Base-by-base conservation (phyloP, 192 early-diverging fungal species). In the Dimargaris verticillata region DNA sequence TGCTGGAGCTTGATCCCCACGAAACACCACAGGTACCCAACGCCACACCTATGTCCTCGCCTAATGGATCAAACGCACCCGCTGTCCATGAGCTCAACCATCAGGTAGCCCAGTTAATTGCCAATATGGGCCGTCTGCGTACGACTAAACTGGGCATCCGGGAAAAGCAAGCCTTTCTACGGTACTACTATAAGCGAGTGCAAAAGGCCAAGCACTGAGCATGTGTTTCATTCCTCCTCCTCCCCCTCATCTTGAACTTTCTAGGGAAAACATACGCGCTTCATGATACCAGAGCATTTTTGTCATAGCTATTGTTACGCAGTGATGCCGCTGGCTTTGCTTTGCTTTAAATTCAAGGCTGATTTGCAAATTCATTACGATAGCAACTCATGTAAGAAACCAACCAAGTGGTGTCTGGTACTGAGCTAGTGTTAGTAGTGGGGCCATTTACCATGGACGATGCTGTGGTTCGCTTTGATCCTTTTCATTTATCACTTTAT, bases 81-180 rank as follows among this genome's bases (percentile, higher is more conserved):
- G 53, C 15, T 29, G 22, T 26, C 18, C 20, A 15, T 0, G 42
- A 59, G 2, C 22, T 59, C 17, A 59, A 59, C 25, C 12, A 13
- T 5, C 57, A 59, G 42, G 5, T 59, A 20, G n/a, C 41, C 57
- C 57, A 59, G 42, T 33, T 43, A 0, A 20, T 59, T 28, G 57
- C 57, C 25, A 59, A 59, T 43, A 41, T 59, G 57, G 57, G 57
- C 43, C 57, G 57, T 11, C 29, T 59, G 43, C 57, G 57, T 41
- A 44, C 43, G 15, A 59, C 57, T 17, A 59, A 59, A 43, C 57
- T 29, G 41, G 57, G 57, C 6, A n/a, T 44, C 43, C 28, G n/a
- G 20, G 57, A 59, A 59, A 59, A 59, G 57, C 3, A 41, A 43
- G 42, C 33, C 41, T 59, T 59, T 44, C 57, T 59, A 38, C 33